Evolutionary conservation across 106 monocot species (phyloP), one percentile per base, ranked within the genome.

Genomic region (Xerophyta viscosa): DNA sequence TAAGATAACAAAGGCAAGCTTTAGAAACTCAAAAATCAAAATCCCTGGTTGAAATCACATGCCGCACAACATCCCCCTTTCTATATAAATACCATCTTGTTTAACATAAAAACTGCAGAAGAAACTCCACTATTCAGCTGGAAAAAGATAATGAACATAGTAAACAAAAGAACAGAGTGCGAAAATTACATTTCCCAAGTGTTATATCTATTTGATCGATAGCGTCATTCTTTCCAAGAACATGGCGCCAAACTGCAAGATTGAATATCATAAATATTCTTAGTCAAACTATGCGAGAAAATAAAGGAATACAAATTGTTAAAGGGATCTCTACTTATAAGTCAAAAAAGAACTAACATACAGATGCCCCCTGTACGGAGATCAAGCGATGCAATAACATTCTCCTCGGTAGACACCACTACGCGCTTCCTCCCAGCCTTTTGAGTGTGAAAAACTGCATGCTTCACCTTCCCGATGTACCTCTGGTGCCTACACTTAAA

Each of bases 341-440:
- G 36, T 49, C 27, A 56, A 14, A 24, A 7, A 20, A 29, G 46
- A 37, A 5, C 0, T 15, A 0, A 27, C 98, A 71, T 58, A 98
- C 98, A 86, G 61, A 98, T 83, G 48, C 72, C 82, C 28, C 98
- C 98, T 20, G 76, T 82, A 11, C 98, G 82, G 41, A 98, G 85
- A 72, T 98, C 98, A 61, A 98, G 85, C 50, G 90, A 98, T 30
- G 90, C 90, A 60, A 98, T 75, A 31, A 73, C 82, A 67, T 98
- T 98, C 64, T 98, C 82, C 61, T 90, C 90, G 2, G 98, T 98
- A 43, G 86, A 73, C 9, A 90, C 82, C 6, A 98, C 72, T 7
- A 90, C 86, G 21, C 98, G 81, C 64, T 74, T 98, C 41, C 98
- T 75, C 23, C 98, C 98, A 20, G 86, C 68, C 60, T 98, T 98